Evolutionary conservation across 306 rosid genomes (phyloP), one percentile per base, ranked within the genome.

Genomic region (Sicyos edulis): DNA sequence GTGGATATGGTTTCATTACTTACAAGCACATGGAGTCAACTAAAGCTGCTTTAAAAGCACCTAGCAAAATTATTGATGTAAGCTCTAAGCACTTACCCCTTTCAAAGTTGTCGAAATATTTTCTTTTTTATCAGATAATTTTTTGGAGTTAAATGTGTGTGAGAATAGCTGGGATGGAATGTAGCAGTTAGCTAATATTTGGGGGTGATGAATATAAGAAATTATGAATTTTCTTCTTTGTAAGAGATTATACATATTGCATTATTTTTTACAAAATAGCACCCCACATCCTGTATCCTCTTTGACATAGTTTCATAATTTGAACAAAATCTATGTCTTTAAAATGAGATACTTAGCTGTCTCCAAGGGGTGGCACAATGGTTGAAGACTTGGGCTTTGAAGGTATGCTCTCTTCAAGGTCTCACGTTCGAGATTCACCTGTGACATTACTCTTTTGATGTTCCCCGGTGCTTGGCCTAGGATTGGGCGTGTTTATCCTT

Each of bases 1-100:
- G 96, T 54, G 90, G 90, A 47, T 87, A 86, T 84, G 97, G 97
- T 76, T 91, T 87, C 82, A 87, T 89, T 55, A 87, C 96, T 68
- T 92, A 71, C 82, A 87, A 87, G 63, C 47, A 86, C 65, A 81
- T 89, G 83, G 91, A 89, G 74, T 92, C 96, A 65, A 84, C 96
- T 54, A 92, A 85, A 26, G 42, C 3, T 51, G 97, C 97, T 60
- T 74, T 91, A 70, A 80, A 78, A 80, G 96, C 91, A 40, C 84
- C 96, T 73, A 84, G 89, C 86, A 88, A 88, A 83, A 76, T 88
- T 78, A 88, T 91, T 58, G 97, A 91, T 71, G 97, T 88, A 80
- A 83, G 87, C 54, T n/a, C n/a, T n/a, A n/a, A n/a, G n/a, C n/a
- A 65, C 69, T 77, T 53, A 13, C 73, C 67, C 17, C 16, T 49